Evolutionary conservation across 2,329 filamentous ascomycete genomes (phyloP).

Genomic region (Xylaria multiplex): DNA sequence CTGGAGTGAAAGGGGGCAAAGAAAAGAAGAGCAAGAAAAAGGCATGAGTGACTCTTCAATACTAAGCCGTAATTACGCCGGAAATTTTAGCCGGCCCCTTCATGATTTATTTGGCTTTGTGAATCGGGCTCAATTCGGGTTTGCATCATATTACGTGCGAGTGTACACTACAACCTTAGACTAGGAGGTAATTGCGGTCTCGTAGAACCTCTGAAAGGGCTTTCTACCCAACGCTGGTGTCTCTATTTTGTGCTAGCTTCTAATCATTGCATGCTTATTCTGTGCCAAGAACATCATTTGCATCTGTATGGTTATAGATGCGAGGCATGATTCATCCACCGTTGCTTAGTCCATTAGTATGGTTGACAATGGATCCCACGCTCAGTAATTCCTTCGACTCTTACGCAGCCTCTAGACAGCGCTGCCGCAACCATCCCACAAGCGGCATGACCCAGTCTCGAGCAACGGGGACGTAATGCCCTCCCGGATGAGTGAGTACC

Average conservation of each 20-base stretch:
- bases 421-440: conserved; percentile 62
- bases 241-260: conserved; percentile 21
- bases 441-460: conserved; percentile 83
- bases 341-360: neutral
- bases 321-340: neutral
- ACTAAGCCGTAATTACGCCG: conserved; percentile 35
- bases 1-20: conserved; percentile 59
- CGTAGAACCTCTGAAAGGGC: conserved; percentile 39
- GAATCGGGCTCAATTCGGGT: conserved; percentile 35
- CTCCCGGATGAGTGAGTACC: conserved; percentile 80
- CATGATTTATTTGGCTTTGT: conserved; percentile 24
- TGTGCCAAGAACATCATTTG: neutral
- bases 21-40: conserved; percentile 53
- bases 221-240: conserved; percentile 33
- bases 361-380: neutral
- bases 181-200: conserved; percentile 38
- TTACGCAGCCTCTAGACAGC: conserved; percentile 36
- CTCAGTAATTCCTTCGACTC: conserved; percentile 37
- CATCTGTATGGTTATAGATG: neutral
- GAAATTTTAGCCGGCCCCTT: conserved; percentile 10
- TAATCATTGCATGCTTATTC: conserved; percentile 23
- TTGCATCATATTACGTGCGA: conserved; percentile 44
- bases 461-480: conserved; percentile 86
- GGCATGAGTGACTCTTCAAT: conserved; percentile 37
- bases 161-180: conserved; percentile 48